Base-by-base conservation (phyloP, 1,284 basidiomycete species). In the Ceratorhiza oryzae-sativae region DNA sequence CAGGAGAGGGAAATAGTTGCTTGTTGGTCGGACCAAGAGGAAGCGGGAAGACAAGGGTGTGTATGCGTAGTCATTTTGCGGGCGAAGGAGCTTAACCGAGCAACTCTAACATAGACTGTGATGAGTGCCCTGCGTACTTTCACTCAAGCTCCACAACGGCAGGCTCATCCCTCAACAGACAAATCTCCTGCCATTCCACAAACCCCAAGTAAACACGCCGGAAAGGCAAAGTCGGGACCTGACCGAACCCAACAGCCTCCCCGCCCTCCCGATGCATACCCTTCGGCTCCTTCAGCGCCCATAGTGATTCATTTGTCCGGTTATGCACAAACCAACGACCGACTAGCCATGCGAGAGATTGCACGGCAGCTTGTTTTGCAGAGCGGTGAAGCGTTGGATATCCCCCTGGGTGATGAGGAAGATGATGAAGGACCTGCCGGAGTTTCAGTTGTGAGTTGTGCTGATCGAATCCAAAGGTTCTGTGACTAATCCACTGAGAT, bases 1-100 rank as follows among this genome's bases (percentile, higher is more conserved):
- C 93, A 39, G 91, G 90, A 2, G 94, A 97, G 82, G 94, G 94
- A 2, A 97, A 97, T 76, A 95, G 93, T 73, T 95, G 93, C 77
- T 83, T 97, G 70, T 78, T 97, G 4, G 84, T 94, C 42, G 94
- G 94, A 6, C 90, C 93, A 1, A 84, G 89, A 72, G 92, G 92
- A 13, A 91, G 89, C 75, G 94, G 94, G 23, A 96, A 97, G 82
- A 90, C 91, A 0, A 84, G 83, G 75, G 94, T 94, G 78, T 77
- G 89, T 81, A 70, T 70, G 55, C 67, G 55, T n/a, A 3, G 42
- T 23, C 12, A 18, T 70, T 39, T 8, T 18, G 15, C 13, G 36
- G 13, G 10, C 23, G 20, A 42, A 20, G 1, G n/a, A 18, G 27
- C 13, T 10, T n/a, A 36, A 67, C 49, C 27, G n/a, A 70, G 13